phyloP scores from a whole-genome alignment of 2,329 filamentous ascomycete species.

The Aspergillus luchuensis region DNA sequence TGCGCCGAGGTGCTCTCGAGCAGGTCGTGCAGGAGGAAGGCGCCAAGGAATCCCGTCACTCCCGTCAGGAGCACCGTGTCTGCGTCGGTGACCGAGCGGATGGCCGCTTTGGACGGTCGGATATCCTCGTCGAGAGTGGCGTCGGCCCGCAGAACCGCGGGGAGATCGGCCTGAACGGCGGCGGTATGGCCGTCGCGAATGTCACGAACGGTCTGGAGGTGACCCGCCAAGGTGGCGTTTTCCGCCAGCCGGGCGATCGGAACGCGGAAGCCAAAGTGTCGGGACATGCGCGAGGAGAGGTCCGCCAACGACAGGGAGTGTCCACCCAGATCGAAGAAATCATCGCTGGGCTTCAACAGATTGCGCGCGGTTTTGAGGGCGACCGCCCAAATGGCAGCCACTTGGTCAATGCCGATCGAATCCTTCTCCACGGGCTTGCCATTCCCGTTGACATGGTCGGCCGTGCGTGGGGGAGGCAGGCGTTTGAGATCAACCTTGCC shows the following conservation, averaged over 20 bases:
- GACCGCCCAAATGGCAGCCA: constrained; percentile 72
- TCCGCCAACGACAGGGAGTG: constrained; percentile 78
- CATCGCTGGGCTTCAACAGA: constrained; percentile 68
- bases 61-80: constrained; percentile 72
- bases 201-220: constrained; percentile 69
- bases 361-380: constrained; percentile 66
- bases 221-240: constrained; percentile 70
- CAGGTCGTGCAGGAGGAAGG: constrained; percentile 70
- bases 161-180: constrained; percentile 73
- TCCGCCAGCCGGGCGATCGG: constrained; percentile 71
- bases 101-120: constrained; percentile 53
- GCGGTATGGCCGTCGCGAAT: constrained; percentile 73
- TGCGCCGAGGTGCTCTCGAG: constrained; percentile 68
- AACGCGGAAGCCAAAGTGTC: constrained; percentile 71
- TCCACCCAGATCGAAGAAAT: constrained; percentile 79
- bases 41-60: constrained; percentile 74
- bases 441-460: constrained; percentile 47
- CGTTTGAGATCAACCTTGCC: constrained; percentile 75
- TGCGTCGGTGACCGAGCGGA: constrained; percentile 64
- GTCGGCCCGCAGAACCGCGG: constrained; percentile 68
- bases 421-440: constrained; percentile 57
- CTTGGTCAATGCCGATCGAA: constrained; percentile 65
- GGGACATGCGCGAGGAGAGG: constrained; percentile 69
- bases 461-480: constrained; percentile 65
- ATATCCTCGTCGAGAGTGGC: constrained; percentile 71